Evolutionary conservation across 768 basidiomycete species (phyloP).

Genomic region (Suillus subalutaceus): DNA sequence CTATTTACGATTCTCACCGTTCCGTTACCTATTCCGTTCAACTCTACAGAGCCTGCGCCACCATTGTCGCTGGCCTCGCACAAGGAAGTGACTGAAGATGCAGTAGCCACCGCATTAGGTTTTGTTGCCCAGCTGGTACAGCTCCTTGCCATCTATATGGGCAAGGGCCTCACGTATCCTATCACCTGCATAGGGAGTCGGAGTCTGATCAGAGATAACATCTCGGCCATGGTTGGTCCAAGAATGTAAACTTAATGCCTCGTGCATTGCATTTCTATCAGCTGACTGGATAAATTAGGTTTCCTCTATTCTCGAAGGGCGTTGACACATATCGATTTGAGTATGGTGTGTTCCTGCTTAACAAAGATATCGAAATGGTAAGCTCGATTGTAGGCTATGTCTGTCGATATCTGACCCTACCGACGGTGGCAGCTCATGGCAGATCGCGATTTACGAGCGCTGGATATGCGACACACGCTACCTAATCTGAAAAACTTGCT

Average conservation of each 20-base stretch:
- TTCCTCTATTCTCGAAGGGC: constrained; percentile 91
- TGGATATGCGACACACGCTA: constrained; percentile 94
- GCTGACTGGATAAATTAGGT: constrained; percentile 53
- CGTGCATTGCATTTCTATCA: constrained; percentile 3
- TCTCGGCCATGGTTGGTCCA: constrained; percentile 94
- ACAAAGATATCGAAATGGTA: constrained; percentile 97
- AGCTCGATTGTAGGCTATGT: constrained; percentile 4
- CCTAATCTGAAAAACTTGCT: constrained; percentile 95
- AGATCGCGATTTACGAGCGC: constrained; percentile 82
- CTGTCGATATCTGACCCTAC: constrained; percentile 11
- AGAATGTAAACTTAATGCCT: constrained; percentile 68
- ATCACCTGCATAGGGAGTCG: constrained; percentile 89
- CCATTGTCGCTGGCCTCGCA: constrained; percentile 69
- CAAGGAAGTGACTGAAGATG: constrained; percentile 80
- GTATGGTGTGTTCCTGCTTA: constrained; percentile 94
- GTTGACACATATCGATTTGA: constrained; percentile 98
- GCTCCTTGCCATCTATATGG: constrained; percentile 77
- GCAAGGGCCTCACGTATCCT: constrained; percentile 81
- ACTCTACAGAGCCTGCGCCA: constrained; percentile 78
- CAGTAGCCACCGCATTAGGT: constrained; percentile 87
- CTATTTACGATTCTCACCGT: constrained; percentile 86
- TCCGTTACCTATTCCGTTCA: constrained; percentile 87
- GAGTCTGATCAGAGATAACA: constrained; percentile 89
- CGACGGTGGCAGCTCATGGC: constrained; percentile 72
- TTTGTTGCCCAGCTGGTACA: constrained; percentile 88